A percentile compares a stretch with the other conserved stretches of the same genome.
phyloP scores from a whole-genome alignment of 306 rosid genomes.

The Cyamopsis tetragonoloba region DNA sequence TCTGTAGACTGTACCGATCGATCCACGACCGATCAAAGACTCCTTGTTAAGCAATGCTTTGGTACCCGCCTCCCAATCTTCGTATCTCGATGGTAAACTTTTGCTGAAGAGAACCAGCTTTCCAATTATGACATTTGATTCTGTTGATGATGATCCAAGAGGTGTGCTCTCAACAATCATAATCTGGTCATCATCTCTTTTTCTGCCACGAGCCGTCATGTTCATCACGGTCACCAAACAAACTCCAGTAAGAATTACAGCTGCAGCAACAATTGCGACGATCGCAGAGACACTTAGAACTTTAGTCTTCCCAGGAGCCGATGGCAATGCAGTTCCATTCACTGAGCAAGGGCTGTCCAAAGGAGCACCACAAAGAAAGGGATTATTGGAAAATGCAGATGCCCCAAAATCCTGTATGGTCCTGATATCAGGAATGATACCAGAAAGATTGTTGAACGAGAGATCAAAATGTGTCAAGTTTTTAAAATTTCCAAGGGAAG shows the following conservation, averaged over 20 bases:
- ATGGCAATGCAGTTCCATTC: conserved; percentile 33
- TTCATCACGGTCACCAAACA: conserved; percentile 82
- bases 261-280: conserved; percentile 93
- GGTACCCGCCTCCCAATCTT: conserved; percentile 99
- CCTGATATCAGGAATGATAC: conserved; percentile 52
- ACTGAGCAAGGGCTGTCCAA: conserved; percentile 62
- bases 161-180: conserved; percentile 86
- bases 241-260: conserved; percentile 77
- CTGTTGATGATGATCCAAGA: conserved; percentile 74
- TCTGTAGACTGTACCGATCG: conserved; percentile 84
- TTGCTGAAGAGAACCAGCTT: conserved; percentile 96
- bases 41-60: conserved; percentile 94
- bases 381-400: conserved; percentile 68
- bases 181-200: conserved; percentile 46
- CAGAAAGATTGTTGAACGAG: conserved; percentile 82
- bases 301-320: conserved; percentile 46
- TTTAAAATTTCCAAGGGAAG: conserved; percentile 61
- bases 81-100: conserved; percentile 88
- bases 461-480: conserved; percentile 60
- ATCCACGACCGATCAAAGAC: conserved; percentile 83
- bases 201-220: conserved; percentile 54
- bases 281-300: conserved; percentile 72
- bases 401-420: conserved; percentile 58
- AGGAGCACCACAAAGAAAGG: conserved; percentile 87
- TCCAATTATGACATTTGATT: conserved; percentile 77